Evolutionary conservation across 2,329 filamentous ascomycete genomes (phyloP), one percentile per base, ranked within the genome.

Genomic region (Triangularia verruculosa): DNA sequence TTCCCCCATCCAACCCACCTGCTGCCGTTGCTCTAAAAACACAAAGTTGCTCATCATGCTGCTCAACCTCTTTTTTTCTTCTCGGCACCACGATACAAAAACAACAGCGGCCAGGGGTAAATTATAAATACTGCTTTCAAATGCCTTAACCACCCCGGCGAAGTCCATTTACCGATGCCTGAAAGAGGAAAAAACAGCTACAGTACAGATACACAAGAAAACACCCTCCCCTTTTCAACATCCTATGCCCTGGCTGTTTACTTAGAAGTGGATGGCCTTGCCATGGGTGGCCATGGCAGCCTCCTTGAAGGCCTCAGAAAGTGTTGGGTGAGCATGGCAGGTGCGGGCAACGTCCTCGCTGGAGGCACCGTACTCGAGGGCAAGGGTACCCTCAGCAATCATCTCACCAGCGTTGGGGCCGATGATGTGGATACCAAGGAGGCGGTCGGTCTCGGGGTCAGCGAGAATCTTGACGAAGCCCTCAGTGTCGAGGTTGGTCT

Each of bases 301-400:
- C 86, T 99, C 95, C 86, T 99, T 99, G 86, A 99, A 98, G 53
- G 95, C 95, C 83, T 99, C 95, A 24, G 94, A 89, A 65, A 99
- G 85, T 59, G 93, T 97, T 62, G 95, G 95, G 81, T 99, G 95
- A 62, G 95, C 95, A 80, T 99, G 95, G 80, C 92, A 95, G 69
- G 95, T 98, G 75, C 95, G 87, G 66, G 90, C 93, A 75, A 97
- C 92, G 78, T 97, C 95, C 82, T 99, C 95, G 73, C 88, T 93
- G 69, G 91, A 95, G 28, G 95, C 95, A 69, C 95, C 95, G 75
- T 99, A 99, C 82, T 99, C 95, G 58, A 99, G 83, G 63, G 95
- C 95, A 74, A 99, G 83, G 12, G 93, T 95, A 69, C 90, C 95
- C 82, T 99, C 95, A 1, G 95, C 95, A 81, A 99, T 97, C 95